Percentiles rank a stretch among this genome's conserved stretches.
phyloP scores from a whole-genome alignment of 257 asterid species.

The Rhazya stricta region DNA sequence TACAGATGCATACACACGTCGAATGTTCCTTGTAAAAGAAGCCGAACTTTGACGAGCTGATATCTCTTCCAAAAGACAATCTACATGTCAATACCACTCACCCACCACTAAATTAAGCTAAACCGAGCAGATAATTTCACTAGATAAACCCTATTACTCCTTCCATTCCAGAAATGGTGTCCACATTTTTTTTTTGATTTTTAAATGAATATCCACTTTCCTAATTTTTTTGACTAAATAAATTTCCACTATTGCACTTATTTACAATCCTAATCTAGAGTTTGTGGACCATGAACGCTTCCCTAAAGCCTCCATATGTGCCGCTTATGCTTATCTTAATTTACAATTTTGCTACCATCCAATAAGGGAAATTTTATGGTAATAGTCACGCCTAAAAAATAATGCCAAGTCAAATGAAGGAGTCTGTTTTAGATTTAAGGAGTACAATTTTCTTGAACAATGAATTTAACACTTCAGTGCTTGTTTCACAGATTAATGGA shows the following conservation, averaged over 20 bases:
- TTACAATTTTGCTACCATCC: background rate
- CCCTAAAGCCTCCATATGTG: background rate
- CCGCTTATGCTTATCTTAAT: background rate
- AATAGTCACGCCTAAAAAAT: background rate
- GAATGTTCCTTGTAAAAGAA: background rate
- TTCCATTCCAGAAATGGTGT: background rate
- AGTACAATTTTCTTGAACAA: background rate
- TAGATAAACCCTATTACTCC: background rate
- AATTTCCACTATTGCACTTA: background rate
- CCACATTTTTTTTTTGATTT: background rate
- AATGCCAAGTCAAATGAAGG: background rate
- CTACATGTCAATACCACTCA: background rate
- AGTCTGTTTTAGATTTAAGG: background rate
- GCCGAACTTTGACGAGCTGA: background rate
- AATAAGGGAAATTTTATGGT: background rate
- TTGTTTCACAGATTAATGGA: background rate
- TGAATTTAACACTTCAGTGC: background rate
- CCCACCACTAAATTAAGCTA: background rate
- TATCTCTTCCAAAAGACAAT: background rate
- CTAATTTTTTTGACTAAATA: background rate
- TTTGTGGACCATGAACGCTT: background rate
- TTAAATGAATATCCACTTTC: background rate
- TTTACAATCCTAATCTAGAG: background rate
- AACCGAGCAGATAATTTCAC: background rate
- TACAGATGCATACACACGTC: background rate